Evolutionary conservation across 345 rosid genomes (phyloP), one percentile per base, ranked within the genome.

Genomic region (Kandelia obovata): DNA sequence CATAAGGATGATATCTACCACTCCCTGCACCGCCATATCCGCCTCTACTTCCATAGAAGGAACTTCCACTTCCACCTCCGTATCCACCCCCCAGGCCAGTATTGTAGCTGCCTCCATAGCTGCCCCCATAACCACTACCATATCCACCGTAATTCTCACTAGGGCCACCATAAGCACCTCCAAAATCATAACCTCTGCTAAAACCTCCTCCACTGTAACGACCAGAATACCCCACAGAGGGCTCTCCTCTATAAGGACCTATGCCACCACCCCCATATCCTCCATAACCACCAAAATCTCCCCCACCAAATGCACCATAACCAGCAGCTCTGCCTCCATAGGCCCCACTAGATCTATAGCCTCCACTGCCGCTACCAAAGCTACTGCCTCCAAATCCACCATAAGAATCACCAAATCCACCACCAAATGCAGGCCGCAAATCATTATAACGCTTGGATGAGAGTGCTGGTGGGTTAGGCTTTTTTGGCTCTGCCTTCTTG

Each of bases 401-500:
- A 76, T 87, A 86, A 25, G 78, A 73, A 71, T 81, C 84, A 46
- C 78, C 74, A 53, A 64, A 89, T 32, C 77, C 83, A 74, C 82
- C 58, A 30, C 69, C 68, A 47, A 76, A 91, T 71, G 81, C 43
- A 56, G 89, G 74, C 65, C 92, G 86, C n/a, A 70, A 59, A 59
- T 72, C 71, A 51, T 34, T 72, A 59, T 74, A 68, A 34, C 73
- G 69, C 69, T 64, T 74, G 51, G 73, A 69, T 10, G 78, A 35
- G 13, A 52, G 69, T 17, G 82, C 82, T 5, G 88, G 90, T 0
- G 89, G 81, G 75, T 91, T 94, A 7, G 96, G 86, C 73, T 84
- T 95, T 82, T 88, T 95, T 21, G 99, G 99, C 68, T 95, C 99
- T 27, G 99, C 99, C 81, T 88, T 95, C 87, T 95, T 95, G 67